These are phyloP conservation scores for Bryum argenteum DNA, from an alignment of 225 moss, liverwort and hornwort genomes.

Conservation along the genomic window DNA sequence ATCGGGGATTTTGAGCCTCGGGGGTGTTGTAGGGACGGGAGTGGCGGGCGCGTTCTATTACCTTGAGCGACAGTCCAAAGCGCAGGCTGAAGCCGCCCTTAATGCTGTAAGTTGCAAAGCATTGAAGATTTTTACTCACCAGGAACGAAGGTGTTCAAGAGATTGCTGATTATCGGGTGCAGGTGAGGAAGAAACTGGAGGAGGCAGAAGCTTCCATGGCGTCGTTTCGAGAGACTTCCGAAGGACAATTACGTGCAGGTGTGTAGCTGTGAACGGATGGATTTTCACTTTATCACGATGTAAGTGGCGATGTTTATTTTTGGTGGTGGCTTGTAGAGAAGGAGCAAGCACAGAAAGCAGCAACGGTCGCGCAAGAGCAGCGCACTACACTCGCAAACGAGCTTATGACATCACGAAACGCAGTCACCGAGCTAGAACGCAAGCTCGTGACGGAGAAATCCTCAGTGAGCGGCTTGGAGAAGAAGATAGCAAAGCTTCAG, in stretches of 20 bases:
- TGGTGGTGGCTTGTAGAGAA: slow-evolving; percentile 47
- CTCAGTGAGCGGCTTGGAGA: slow-evolving; percentile 32
- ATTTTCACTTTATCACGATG: no score
- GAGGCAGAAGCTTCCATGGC: slow-evolving; percentile 40
- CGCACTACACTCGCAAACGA: slow-evolving; percentile 54
- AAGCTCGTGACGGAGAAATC: slow-evolving; percentile 36
- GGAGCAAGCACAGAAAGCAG: slow-evolving; percentile 51
- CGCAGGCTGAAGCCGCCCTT: slow-evolving; percentile 34
- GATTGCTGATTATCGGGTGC: slow-evolving; percentile 19
- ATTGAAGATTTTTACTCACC: no score
- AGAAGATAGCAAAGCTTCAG: slow-evolving; percentile 37
- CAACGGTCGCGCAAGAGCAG: slow-evolving; percentile 50
- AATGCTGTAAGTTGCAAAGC: slow-evolving; percentile 37
- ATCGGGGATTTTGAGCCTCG: slow-evolving; percentile 40
- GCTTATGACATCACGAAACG: slow-evolving; percentile 40
- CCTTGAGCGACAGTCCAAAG: slow-evolving; percentile 53
- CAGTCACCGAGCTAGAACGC: slow-evolving; percentile 36
- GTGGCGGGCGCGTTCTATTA: slow-evolving; percentile 41
- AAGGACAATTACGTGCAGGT: slow-evolving; percentile 51
- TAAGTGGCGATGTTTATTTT: no score
- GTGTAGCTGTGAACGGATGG: no score
- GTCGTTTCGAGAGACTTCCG: slow-evolving; percentile 36
- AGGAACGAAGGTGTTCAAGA: background rate
- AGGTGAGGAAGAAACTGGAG: slow-evolving; percentile 45
- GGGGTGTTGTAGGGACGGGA: slow-evolving; percentile 48